A percentile compares a stretch with the other conserved stretches of the same genome.
Conservation (phyloP, 2,329 filamentous ascomycete species). For the Fusarium sp. region DNA sequence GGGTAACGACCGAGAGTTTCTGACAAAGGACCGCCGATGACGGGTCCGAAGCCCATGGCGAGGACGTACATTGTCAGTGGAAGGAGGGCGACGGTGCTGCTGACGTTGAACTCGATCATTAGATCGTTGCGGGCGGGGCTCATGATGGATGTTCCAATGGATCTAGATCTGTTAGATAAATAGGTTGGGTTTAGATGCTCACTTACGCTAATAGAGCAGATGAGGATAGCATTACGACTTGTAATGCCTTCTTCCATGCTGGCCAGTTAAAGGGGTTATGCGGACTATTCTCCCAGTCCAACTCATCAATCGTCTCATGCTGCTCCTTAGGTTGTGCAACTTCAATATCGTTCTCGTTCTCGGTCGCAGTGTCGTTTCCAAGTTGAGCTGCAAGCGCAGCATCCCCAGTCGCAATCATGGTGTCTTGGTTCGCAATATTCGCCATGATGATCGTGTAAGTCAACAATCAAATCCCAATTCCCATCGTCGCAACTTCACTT, state of each 20-base stretch:
- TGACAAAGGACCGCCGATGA: conserved; percentile 71
- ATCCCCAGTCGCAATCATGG: conserved; percentile 10
- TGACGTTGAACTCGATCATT: conserved; percentile 67
- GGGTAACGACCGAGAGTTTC: conserved; percentile 70
- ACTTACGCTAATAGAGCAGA: conserved; percentile 61
- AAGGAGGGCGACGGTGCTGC: conserved; percentile 69
- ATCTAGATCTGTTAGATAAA: conserved; percentile 11
- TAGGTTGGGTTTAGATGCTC: neutral
- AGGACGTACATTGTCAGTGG: conserved; percentile 73
- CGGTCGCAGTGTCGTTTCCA: conserved; percentile 31
- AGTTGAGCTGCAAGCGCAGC: neutral
- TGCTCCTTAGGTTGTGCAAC: conserved; percentile 18
- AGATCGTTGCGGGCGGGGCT: conserved; percentile 54
- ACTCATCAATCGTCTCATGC: neutral
- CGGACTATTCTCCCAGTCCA: conserved; percentile 57
- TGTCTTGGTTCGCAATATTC: conserved; percentile 4
- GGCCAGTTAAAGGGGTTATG: conserved; percentile 69
- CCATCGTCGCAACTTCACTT: neutral
- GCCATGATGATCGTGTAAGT: conserved; percentile 17
- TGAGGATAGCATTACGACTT: conserved; percentile 56
- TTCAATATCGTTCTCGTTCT: conserved; percentile 54
- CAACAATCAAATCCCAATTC: neutral
- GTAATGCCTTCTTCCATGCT: conserved; percentile 56
- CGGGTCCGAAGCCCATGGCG: conserved; percentile 72
- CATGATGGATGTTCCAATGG: conserved; percentile 36